Base-by-base conservation (phyloP, 176 grass and related monocot species). In the Triticum urartu region DNA sequence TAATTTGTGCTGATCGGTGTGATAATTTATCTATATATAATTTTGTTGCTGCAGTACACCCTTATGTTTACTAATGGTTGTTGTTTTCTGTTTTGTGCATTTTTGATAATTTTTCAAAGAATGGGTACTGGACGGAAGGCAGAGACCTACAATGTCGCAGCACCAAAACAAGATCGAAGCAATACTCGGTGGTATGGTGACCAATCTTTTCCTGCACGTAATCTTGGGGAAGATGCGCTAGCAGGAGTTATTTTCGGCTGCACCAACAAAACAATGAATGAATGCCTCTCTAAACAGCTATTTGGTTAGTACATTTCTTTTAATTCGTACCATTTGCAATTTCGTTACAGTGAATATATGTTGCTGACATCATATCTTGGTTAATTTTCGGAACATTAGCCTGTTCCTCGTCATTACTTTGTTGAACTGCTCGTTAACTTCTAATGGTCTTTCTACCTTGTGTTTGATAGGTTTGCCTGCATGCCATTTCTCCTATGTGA, bases 211-310 rank as follows among this genome's bases (percentile, higher is more conserved):
- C 12, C 87, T 67, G 58, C 77, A 28, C 91, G 93, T 52, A 87
- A 89, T 67, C 91, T 98, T 43, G 26, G 24, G 9, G 60, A 88
- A 72, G 75, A 64, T 75, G 48, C 94, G 64, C 85, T 95, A 15
- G 96, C 86, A 74, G 96, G 93, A 26, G 88, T 89, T 9, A 92
- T 98, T 72, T 98, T 98, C 67, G 93, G 93, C 71, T 98, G 93
- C 86, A 95, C 86, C 6, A 28, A 91, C 56, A 25, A 80, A 13
- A 98, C 93, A 1, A 92, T 94, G 18, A 60, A 88, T 22, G 93
- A 98, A 85, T 98, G 96, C 87, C 86, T 98, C 78, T 67, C 86
- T 52, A 98, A 98, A 73, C 91, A 94, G 36, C 54, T 98, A 67
- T 98, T 98, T 81, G 96, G 96, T 98, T 79, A 68, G 91, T 86